phyloP scores from a whole-genome alignment of 768 basidiomycete species.

The Boletus coccyginus region DNA sequence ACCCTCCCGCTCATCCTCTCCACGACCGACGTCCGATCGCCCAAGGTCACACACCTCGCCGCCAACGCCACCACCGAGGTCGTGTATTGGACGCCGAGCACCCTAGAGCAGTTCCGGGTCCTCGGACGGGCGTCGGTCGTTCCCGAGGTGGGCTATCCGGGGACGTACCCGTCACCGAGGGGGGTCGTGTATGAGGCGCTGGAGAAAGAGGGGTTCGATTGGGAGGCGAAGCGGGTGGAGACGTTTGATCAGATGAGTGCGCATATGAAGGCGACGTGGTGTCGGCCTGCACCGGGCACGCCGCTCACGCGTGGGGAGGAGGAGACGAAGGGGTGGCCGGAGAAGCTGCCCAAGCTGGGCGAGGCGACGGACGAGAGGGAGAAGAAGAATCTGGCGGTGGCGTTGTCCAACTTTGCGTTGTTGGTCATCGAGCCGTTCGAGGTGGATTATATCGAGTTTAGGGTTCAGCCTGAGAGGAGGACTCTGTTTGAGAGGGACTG shows the following conservation, averaged over 20 bases:
- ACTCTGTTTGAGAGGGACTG: slow-evolving; percentile 47
- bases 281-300: slow-evolving; percentile 63
- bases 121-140: slow-evolving; percentile 55
- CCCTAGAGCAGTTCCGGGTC: slow-evolving; percentile 74
- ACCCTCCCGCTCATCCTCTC: slow-evolving; percentile 59
- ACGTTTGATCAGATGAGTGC: slow-evolving; percentile 59
- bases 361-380: slow-evolving; percentile 44
- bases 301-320: slow-evolving; percentile 49
- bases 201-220: slow-evolving; percentile 38
- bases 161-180: slow-evolving; percentile 8
- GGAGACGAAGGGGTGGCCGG: slow-evolving; percentile 62
- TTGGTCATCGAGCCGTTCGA: slow-evolving; percentile 66
- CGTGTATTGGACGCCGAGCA: slow-evolving; percentile 71
- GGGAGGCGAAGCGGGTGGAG: slow-evolving; percentile 63
- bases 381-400: slow-evolving; percentile 47
- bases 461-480: slow-evolving; percentile 53
- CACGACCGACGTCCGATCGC: slow-evolving; percentile 71
- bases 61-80: slow-evolving; percentile 44
- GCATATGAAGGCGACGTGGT: slow-evolving; percentile 71
- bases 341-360: slow-evolving; percentile 45
- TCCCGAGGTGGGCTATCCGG: slow-evolving; percentile 43
- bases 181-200: slow-evolving; percentile 35
- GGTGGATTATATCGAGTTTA: slow-evolving; percentile 69
- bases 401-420: slow-evolving; percentile 68
- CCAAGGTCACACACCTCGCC: slow-evolving; percentile 48